A percentile compares a stretch with the other conserved stretches of the same genome.
phyloP scores from a whole-genome alignment of 2,329 filamentous ascomycete species.

The Endoconidiophora polonica region DNA sequence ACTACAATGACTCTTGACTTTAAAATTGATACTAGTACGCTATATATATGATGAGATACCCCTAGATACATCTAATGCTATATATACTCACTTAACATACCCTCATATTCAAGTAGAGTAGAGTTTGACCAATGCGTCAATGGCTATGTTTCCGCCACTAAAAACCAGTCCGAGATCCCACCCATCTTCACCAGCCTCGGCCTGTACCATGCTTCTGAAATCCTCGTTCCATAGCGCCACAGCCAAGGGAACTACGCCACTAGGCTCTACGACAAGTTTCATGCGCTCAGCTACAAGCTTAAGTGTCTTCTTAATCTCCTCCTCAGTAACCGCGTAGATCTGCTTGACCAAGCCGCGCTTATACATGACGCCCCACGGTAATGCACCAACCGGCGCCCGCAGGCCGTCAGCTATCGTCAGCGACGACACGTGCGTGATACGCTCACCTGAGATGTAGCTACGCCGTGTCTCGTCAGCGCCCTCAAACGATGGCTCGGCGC shows the following conservation, averaged over 20 bases:
- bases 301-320: constrained; percentile 65
- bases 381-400: constrained; percentile 60
- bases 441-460: constrained; percentile 45
- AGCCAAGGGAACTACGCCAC: constrained; percentile 67
- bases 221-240: constrained; percentile 74
- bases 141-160: constrained; percentile 41
- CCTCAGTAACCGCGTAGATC: constrained; percentile 61
- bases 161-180: constrained; percentile 54
- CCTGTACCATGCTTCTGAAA: constrained; percentile 54
- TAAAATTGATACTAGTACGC: not conserved
- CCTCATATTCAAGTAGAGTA: constrained; percentile 20
- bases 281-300: constrained; percentile 66
- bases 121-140: constrained; percentile 36
- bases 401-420: constrained; percentile 81
- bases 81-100: not conserved
- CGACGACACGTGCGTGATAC: constrained; percentile 52
- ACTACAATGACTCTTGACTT: not conserved
- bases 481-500: constrained; percentile 67
- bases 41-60: not conserved
- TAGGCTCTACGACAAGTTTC: constrained; percentile 85
- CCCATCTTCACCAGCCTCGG: constrained; percentile 51
- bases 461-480: constrained; percentile 71
- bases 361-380: constrained; percentile 65
- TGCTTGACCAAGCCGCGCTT: constrained; percentile 51
- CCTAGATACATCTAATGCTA: not conserved